Base-by-base conservation (phyloP, 805 yeast species). In the Brettanomyces bruxellensis region DNA sequence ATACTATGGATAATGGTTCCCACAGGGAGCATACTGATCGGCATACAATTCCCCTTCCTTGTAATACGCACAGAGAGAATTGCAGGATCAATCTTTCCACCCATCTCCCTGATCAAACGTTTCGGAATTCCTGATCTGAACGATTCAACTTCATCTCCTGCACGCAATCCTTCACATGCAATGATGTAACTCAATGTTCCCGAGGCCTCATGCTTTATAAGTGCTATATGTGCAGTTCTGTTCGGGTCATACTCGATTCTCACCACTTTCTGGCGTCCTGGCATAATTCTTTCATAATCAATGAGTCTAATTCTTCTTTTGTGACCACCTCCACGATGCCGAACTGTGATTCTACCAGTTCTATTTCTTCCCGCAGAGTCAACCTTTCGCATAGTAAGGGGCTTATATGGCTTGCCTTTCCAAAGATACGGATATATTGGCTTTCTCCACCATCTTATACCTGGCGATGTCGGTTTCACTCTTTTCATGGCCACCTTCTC, bases 301-400 rank as follows among this genome's bases (percentile, higher is more conserved):
- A 93, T 75, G 34, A 86, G 64, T 57, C 99, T 78, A 37, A 86
- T 74, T 66, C 99, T 79, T 59, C 91, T 82, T 65, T 86, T 86
- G 64, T 86, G 93, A 34, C 98, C 98, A 58, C 99, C 99, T 63
- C 98, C 99, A 65, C 95, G 80, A 65, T 93, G 96, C 62, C 99
- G 79, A 41, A 87, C 84, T 4, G 96, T 88, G 57, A 93, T 87
- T 55, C 78, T 76, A 54, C 99, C 99, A 4, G 84, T 71, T 65
- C 84, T 73, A 65, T 91, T 90, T 70, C 99, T 82, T 53, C 99
- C 99, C 45, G 95, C 84, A 42, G 81, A 79, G 47, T 78, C 76
- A 59, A 81, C 77, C 58, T 77, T 78, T 14, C 89, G 77, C 34
- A 74, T 75, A 0, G 99, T 91, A 59, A 93, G 73, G 40, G 81